A percentile compares a stretch with the other conserved stretches of the same genome.
phyloP scores from a whole-genome alignment of 441 rosid species.

The Syzygium malaccense region DNA sequence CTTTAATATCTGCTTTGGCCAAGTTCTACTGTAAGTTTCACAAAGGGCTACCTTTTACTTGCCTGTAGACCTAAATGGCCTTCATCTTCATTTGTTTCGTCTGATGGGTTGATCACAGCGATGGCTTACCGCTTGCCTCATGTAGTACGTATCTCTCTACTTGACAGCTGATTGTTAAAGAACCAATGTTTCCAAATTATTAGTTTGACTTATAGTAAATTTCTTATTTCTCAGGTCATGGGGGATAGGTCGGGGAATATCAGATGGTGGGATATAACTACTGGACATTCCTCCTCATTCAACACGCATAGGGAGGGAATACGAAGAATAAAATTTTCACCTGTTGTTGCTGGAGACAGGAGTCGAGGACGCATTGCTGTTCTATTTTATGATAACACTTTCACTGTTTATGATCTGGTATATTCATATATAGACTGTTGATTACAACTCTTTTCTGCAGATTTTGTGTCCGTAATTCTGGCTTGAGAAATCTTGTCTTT shows the following conservation, averaged over 20 bases:
- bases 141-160: conserved; percentile 56
- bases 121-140: conserved; percentile 99
- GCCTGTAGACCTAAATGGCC: conserved; percentile 97
- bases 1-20: not conserved
- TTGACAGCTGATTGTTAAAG: not conserved
- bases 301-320: conserved; percentile 91
- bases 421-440: not conserved
- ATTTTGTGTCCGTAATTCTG: not conserved
- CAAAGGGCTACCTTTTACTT: conserved; percentile 17
- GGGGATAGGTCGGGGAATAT: conserved; percentile 97
- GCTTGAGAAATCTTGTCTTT: conserved; percentile 5
- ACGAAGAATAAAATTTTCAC: conserved; percentile 94
- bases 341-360: conserved; percentile 87
- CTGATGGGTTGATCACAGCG: conserved; percentile 95
- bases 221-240: conserved; percentile 73
- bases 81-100: conserved; percentile 85
- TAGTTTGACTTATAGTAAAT: conserved; percentile 11
- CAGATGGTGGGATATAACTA: conserved; percentile 99
- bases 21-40: not conserved
- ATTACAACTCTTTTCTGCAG: not conserved
- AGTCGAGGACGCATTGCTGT: conserved; percentile 97
- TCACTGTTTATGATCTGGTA: conserved; percentile 94
- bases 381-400: conserved; percentile 90
- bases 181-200: conserved; percentile 7
- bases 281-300: conserved; percentile 94